Conservation (phyloP, 78 protist genomes). For the Bodo saltans region DNA sequence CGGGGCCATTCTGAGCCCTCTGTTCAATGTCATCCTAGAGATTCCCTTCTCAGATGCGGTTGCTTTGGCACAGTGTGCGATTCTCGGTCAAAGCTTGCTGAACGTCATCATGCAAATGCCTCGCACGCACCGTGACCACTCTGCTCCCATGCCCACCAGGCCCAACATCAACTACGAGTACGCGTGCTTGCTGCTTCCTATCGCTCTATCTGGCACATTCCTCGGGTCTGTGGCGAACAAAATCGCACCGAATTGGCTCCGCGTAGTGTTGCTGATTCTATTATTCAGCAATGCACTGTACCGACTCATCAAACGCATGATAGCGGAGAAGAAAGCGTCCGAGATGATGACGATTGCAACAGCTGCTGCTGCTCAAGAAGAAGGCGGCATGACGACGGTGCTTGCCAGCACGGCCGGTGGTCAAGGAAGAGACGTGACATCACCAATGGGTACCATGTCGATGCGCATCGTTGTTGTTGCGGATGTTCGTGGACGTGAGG, state of each 20-base stretch:
- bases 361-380: too few relatives aligned
- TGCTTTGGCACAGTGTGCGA: slow-evolving; percentile 5
- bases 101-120: background rate
- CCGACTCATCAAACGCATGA: background rate
- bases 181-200: background rate
- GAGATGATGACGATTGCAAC: too few relatives aligned
- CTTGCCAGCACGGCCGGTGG: too few relatives aligned
- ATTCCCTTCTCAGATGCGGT: background rate
- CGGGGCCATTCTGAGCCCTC: slow-evolving; percentile 15
- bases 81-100: background rate
- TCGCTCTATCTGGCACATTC: slow-evolving; percentile 7
- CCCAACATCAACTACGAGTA: background rate
- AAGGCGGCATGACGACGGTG: too few relatives aligned
- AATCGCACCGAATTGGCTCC: slow-evolving; percentile 4
- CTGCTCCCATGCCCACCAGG: background rate
- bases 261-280: background rate
- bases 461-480: too few relatives aligned
- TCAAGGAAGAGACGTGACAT: too few relatives aligned
- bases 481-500: too few relatives aligned
- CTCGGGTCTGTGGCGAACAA: background rate
- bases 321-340: too few relatives aligned
- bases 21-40: background rate
- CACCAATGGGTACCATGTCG: too few relatives aligned
- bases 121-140: background rate
- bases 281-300: background rate